These are phyloP conservation scores for Tagetes patula DNA, from an alignment of 129 eudicot genomes.

Conservation along the genomic window DNA sequence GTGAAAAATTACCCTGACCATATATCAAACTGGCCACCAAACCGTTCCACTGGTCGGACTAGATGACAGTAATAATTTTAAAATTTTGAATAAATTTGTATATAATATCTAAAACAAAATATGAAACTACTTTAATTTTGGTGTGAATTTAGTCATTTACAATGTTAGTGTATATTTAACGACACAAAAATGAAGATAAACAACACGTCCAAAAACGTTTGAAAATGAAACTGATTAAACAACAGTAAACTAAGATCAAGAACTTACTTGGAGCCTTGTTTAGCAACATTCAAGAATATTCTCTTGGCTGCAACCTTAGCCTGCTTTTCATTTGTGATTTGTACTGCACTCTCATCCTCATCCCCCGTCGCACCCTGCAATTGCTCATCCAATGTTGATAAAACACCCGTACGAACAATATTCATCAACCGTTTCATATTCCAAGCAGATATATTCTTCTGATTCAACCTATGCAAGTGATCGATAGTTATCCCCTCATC, in stretches of 20 bases:
- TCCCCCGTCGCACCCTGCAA: constrained; percentile 45
- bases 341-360: constrained; percentile 64
- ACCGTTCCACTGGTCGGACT: too few species aligned
- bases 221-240: background rate
- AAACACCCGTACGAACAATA: constrained; percentile 60
- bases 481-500: constrained; percentile 60
- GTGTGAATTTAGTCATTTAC: too few species aligned
- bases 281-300: constrained; percentile 77
- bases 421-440: constrained; percentile 83
- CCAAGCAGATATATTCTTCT: constrained; percentile 82
- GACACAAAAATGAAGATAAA: background rate
- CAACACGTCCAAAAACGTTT: background rate
- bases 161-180: background rate
- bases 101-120: too few species aligned
- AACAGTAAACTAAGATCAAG: background rate
- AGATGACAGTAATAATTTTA: background rate
- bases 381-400: constrained; percentile 75
- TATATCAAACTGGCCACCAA: too few species aligned
- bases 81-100: too few species aligned
- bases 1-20: background rate
- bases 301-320: constrained; percentile 84
- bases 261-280: constrained; percentile 74
- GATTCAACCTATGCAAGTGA: constrained; percentile 73
- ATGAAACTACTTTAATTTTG: too few species aligned
- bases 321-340: constrained; percentile 73